phyloP scores from a whole-genome alignment of 331 rosid genomes.

The Pyrus hybrid region DNA sequence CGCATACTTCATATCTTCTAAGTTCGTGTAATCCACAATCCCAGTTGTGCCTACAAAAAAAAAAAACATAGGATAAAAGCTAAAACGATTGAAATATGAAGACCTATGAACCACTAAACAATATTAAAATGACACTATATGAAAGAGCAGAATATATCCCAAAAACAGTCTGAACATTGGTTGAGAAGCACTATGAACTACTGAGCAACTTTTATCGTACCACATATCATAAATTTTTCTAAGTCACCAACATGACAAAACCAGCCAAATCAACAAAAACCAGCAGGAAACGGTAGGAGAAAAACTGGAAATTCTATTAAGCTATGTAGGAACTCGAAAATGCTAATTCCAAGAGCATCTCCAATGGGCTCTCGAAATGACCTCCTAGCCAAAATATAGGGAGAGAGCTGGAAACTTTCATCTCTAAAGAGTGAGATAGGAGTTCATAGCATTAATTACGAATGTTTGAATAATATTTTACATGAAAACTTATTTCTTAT shows the following conservation, averaged over 20 bases:
- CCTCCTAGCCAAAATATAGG: too few relatives aligned
- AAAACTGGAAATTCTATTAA: neutral
- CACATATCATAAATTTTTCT: neutral
- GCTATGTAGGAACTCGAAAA: neutral
- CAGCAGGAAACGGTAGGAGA: neutral
- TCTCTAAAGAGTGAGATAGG: too few relatives aligned
- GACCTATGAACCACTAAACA: too few relatives aligned
- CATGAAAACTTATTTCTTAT: too few relatives aligned
- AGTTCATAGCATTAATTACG: too few relatives aligned
- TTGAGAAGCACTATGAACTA: neutral
- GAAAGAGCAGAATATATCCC: neutral
- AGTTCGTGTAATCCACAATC: conserved; percentile 86
- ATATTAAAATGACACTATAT: neutral
- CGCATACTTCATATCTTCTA: conserved; percentile 96
- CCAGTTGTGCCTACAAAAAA: conserved; percentile 77
- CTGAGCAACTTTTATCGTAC: neutral
- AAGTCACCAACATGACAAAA: neutral
- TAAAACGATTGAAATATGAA: neutral
- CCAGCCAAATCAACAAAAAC: neutral
- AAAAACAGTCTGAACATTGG: neutral
- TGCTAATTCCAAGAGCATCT: neutral
- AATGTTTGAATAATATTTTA: too few relatives aligned
- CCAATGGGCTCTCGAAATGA: too few relatives aligned
- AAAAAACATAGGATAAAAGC: conserved; percentile 1
- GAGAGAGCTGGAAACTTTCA: too few relatives aligned